Percentiles rank a stretch among this genome's conserved stretches.
phyloP scores from a whole-genome alignment of 345 rosid species.

The Isatis tinctoria region DNA sequence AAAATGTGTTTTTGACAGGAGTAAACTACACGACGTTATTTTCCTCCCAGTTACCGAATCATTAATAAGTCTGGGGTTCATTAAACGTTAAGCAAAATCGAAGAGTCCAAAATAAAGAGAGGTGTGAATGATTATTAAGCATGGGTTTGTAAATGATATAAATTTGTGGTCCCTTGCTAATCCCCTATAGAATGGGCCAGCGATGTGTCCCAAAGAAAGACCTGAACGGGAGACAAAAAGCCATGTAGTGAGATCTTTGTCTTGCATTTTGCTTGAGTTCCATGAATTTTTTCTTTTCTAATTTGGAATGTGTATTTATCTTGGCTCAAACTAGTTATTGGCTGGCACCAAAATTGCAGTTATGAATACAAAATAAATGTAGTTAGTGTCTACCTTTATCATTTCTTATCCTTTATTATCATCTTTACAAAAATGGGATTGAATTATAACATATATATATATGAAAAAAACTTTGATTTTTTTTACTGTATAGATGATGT shows the following conservation, averaged over 20 bases:
- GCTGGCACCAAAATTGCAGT: neutral
- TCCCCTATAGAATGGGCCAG: conserved; percentile 23
- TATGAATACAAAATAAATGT: neutral
- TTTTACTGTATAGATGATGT: too few species aligned
- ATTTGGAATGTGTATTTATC: neutral
- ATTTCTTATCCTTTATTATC: too few species aligned
- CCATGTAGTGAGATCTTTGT: conserved; percentile 26
- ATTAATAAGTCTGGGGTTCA: conserved; percentile 1
- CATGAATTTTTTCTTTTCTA: neutral
- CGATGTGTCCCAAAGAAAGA: conserved; percentile 19
- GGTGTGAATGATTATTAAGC: neutral
- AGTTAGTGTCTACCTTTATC: neutral
- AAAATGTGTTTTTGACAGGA: neutral
- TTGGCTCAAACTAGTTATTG: neutral
- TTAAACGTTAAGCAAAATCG: conserved; percentile 24
- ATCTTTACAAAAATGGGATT: too few species aligned
- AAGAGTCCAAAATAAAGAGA: neutral
- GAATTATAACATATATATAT: too few species aligned
- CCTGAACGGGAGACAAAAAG: conserved; percentile 24
- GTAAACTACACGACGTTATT: neutral
- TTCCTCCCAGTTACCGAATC: neutral
- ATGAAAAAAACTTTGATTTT: too few species aligned
- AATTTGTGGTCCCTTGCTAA: conserved; percentile 15
- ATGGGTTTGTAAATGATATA: conserved; percentile 9
- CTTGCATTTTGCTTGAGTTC: neutral